These are phyloP conservation scores for Diaporthe vaccinii DNA, from an alignment of 2,329 filamentous ascomycete genomes.

Conservation along the genomic window DNA sequence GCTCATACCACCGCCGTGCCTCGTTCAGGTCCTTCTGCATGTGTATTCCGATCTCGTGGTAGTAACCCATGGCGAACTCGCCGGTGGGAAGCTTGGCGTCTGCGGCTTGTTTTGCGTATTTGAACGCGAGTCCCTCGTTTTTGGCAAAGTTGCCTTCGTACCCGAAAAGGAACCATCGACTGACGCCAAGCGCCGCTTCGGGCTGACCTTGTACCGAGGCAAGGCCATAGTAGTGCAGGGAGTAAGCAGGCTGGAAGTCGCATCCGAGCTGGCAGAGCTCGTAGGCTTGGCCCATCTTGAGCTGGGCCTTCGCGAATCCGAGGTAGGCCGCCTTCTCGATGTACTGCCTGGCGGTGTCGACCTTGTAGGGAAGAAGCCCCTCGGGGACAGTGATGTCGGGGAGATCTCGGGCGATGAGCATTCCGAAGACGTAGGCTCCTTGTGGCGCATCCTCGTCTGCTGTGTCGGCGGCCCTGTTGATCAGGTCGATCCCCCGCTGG, in stretches of 20 bases:
- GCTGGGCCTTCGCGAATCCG: slow-evolving; percentile 94
- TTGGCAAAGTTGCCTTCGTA: slow-evolving; percentile 94
- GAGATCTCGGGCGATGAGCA: slow-evolving; percentile 91
- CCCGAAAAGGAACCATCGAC: slow-evolving; percentile 98
- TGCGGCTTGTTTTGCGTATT: slow-evolving; percentile 90
- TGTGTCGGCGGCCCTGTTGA: slow-evolving; percentile 84
- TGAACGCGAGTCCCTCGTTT: slow-evolving; percentile 94
- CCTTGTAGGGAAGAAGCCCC: slow-evolving; percentile 76
- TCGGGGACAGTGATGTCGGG: slow-evolving; percentile 89
- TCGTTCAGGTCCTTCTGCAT: slow-evolving; percentile 86
- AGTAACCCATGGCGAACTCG: slow-evolving; percentile 97
- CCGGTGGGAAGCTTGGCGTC: slow-evolving; percentile 86
- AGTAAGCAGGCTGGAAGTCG: slow-evolving; percentile 93
- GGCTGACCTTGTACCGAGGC: slow-evolving; percentile 92
- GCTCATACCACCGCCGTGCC: slow-evolving; percentile 89
- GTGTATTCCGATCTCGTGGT: slow-evolving; percentile 95
- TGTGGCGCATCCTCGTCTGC: slow-evolving; percentile 98
- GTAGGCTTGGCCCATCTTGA: slow-evolving; percentile 97
- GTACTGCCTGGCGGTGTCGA: slow-evolving; percentile 82
- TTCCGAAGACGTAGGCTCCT: slow-evolving; percentile 94
- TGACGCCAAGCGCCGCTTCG: slow-evolving; percentile 95
- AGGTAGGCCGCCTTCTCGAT: slow-evolving; percentile 97
- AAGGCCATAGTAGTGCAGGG: slow-evolving; percentile 94
- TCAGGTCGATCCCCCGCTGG: slow-evolving; percentile 81
- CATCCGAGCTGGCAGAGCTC: slow-evolving; percentile 94